Conservation (phyloP, 257 asterid genomes). For the Petrea volubilis region DNA sequence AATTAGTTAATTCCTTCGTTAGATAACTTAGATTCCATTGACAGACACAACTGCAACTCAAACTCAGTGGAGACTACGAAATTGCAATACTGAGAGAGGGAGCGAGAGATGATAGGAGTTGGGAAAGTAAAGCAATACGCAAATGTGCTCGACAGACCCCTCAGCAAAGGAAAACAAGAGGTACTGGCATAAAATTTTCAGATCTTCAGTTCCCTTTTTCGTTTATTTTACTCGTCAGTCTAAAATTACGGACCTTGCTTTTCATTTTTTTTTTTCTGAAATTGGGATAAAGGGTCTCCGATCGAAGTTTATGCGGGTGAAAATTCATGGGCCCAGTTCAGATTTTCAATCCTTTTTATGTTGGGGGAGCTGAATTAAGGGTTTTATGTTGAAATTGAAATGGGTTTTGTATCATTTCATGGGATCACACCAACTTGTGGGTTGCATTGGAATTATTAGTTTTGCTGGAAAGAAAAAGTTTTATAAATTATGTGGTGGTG, state of each 20-base stretch:
- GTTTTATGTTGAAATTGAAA: not conserved
- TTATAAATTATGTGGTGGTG: not conserved
- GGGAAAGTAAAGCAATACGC: slow-evolving; percentile 89
- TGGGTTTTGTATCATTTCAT: not conserved
- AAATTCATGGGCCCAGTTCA: not conserved
- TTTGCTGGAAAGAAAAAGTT: not conserved
- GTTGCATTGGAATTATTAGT: not conserved
- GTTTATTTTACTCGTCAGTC: not conserved
- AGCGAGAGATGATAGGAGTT: slow-evolving; percentile 63
- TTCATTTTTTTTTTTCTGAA: not conserved
- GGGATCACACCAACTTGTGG: not conserved
- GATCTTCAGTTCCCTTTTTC: slow-evolving; percentile 26
- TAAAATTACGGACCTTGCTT: not conserved
- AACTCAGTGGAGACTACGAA: not conserved
- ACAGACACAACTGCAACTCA: not conserved
- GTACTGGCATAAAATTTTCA: slow-evolving; percentile 32
- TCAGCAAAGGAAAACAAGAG: slow-evolving; percentile 98
- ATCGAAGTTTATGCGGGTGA: not conserved
- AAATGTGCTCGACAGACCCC: slow-evolving; percentile 82
- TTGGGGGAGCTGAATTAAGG: not conserved
- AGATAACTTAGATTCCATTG: not conserved
- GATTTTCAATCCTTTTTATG: not conserved
- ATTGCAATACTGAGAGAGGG: not conserved
- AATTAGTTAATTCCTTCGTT: not conserved
- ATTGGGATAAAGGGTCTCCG: not conserved